Base-by-base conservation (phyloP, 352 stramenopile genomes). In the Globisporangium ultimum region DNA sequence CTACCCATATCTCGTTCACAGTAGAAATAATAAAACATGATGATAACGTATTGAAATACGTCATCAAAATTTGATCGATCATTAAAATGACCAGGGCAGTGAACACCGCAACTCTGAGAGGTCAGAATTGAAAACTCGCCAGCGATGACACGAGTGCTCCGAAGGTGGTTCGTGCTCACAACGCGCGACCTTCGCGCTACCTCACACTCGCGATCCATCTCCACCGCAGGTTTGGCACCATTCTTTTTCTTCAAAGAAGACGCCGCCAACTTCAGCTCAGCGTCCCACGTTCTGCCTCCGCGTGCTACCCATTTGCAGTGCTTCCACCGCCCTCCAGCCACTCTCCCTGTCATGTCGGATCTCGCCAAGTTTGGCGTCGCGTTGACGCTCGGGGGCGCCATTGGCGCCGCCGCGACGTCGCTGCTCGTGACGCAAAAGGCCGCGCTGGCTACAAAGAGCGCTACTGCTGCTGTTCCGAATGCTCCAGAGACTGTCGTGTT, bases 361-460 rank as follows among this genome's bases (percentile, higher is more conserved):
- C 55, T 78, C 57, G 59, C 66, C 34, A 85, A 85, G 66, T 64
- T 80, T 40, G 67, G 65, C 22, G 65, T 69, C n/a, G 68, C 75
- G 11, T 48, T 85, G 24, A 77, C 72, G 13, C 48, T 85, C 24
- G 75, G 75, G 21, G 70, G 72, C 8, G 75, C 72, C n/a, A 54
- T 85, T 20, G 75, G 75, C 18, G 75, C 65, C 0, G 68, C 66
- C 15, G 74, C 66, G 17, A 72, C 70, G 46, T 63, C 71, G 15
- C 43, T 79, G 43, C 70, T 62, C 43, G 59, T 52, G 28, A 45
- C 61, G 38, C 61, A 60, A 2, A 52, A 52, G 14, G 63, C 61
- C 49, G 60, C 58, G 40, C 48, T 58, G 38, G 17, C 28, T 11
- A 42, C 36, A 21, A 59, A 24, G 43, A 43, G 17, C 38, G 14